Base-by-base conservation (phyloP, 2,329 filamentous ascomycete genomes). In the Ophiostoma pallidulum region DNA sequence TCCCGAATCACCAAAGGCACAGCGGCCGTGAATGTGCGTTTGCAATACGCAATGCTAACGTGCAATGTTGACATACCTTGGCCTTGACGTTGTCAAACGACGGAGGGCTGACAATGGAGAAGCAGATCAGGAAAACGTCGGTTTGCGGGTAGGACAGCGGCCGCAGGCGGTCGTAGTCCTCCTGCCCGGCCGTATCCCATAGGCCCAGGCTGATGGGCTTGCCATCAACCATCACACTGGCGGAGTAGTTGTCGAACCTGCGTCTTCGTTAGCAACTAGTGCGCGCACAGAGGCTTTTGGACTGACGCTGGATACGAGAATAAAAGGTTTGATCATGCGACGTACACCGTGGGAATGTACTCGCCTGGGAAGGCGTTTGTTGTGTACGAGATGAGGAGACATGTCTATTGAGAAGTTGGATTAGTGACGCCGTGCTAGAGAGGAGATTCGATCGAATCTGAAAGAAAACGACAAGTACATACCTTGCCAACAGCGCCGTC, bases 361-460 rank as follows among this genome's bases (percentile, higher is more conserved):
- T 98, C 92, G 68, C 92, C 92, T n/a, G 92, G 92, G 67, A 98
- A 98, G 56, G 92, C 92, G 73, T 97, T 98, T 55, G 92, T 98
- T 55, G 92, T 97, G 73, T 98, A 98, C 45, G 91, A 97, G 66
- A 98, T 98, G 61, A 98, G 82, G 51, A 98, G 82, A 75, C 92
- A 98, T 76, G 92, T 98, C 91, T 96, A 53, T 35, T 28, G 47
- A 38, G 41, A 37, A 3, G 19, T n/a, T 20, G 31, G 41, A 60
- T 67, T 58, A 67, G 64, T 53, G 48, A 57, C 49, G 45, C 14
- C 7, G 43, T 50, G 47, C 35, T 39, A 29, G 41, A 22, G 4
- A 16, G 9, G n/a, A 36, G 16, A 29, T 38, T 12, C 6, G 8
- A 13, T 13, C 12, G 12, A 2, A 26, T 3, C n/a, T n/a, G 2